Evolutionary conservation across 305 asterid genomes (phyloP).

Genomic region (Ajuga reptans): DNA sequence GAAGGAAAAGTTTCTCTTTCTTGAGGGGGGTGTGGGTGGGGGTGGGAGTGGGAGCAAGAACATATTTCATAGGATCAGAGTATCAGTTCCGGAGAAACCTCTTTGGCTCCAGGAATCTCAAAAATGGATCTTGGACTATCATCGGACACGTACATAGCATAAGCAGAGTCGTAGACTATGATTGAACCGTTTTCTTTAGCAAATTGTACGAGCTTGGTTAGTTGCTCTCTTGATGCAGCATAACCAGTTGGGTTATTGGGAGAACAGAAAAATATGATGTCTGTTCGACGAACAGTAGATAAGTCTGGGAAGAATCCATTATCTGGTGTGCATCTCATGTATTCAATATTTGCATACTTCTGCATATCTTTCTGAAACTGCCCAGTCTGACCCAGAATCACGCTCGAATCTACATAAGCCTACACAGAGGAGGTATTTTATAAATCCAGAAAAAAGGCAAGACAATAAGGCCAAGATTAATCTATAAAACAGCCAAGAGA

Average conservation of each 20-base stretch:
- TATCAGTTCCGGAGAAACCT: conserved; percentile 36
- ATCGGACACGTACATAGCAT: conserved; percentile 91
- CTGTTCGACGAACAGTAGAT: conserved; percentile 50
- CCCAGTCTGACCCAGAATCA: conserved; percentile 92
- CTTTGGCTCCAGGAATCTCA: conserved; percentile 96
- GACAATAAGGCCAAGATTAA: not conserved
- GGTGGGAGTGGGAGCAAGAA: not conserved
- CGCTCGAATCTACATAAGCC: conserved; percentile 98
- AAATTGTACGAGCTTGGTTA: conserved; percentile 71
- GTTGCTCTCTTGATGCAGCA: conserved; percentile 88
- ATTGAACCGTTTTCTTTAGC: conserved; percentile 91
- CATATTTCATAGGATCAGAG: not conserved
- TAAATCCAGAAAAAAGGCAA: not conserved
- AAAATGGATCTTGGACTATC: conserved; percentile 84
- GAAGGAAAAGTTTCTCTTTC: not conserved
- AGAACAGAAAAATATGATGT: conserved; percentile 77
- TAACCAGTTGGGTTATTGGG: conserved; percentile 93
- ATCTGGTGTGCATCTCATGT: conserved; percentile 91
- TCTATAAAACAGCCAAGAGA: not conserved
- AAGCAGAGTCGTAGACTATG: conserved; percentile 88
- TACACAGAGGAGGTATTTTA: conserved; percentile 23
- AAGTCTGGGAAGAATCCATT: conserved; percentile 84
- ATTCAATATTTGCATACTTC: conserved; percentile 77
- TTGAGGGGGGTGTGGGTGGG: not conserved
- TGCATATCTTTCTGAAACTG: conserved; percentile 71